These are phyloP conservation scores for Aureobasidium lini DNA, from an alignment of 2,329 filamentous ascomycete species.

Conservation along the genomic window DNA sequence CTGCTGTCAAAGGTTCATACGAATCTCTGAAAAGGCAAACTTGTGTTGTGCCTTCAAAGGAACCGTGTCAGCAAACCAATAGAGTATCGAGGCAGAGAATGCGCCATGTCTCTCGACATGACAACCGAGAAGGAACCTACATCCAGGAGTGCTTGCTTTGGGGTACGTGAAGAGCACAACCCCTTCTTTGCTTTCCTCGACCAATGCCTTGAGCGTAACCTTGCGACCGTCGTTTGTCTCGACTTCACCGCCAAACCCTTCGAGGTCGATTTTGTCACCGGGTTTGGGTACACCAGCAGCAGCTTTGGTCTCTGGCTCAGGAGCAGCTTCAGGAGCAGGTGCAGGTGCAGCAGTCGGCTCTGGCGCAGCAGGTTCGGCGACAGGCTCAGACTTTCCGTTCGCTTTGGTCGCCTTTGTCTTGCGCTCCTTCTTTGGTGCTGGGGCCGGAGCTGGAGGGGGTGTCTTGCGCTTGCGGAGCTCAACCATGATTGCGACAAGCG, in stretches of 20 bases:
- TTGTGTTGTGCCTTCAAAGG: slow-evolving; percentile 71
- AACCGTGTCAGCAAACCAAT: not conserved
- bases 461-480: slow-evolving; percentile 58
- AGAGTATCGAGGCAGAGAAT: not conserved
- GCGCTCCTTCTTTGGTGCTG: slow-evolving; percentile 41
- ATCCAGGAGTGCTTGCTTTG: slow-evolving; percentile 87
- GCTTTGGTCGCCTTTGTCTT: slow-evolving; percentile 28
- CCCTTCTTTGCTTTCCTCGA: slow-evolving; percentile 75
- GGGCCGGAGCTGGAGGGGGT: slow-evolving; percentile 41
- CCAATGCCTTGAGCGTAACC: slow-evolving; percentile 70
- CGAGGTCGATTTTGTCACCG: slow-evolving; percentile 47
- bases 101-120: not conserved
- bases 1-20: slow-evolving; percentile 65
- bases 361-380: slow-evolving; percentile 24
- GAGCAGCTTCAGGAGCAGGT: slow-evolving; percentile 9
- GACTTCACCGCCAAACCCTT: slow-evolving; percentile 59
- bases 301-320: slow-evolving; percentile 18
- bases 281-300: slow-evolving; percentile 27
- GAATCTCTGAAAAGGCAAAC: slow-evolving; percentile 88
- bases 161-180: slow-evolving; percentile 95
- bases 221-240: slow-evolving; percentile 78
- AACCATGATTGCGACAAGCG: slow-evolving; percentile 34
- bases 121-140: slow-evolving; percentile 51
- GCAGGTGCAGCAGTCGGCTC: slow-evolving; percentile 14
- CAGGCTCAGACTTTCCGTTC: slow-evolving; percentile 18